Percentiles rank a stretch among this genome's conserved stretches.
Conservation (phyloP, 2,329 filamentous ascomycete genomes). For the Diaporthe australafricana region DNA sequence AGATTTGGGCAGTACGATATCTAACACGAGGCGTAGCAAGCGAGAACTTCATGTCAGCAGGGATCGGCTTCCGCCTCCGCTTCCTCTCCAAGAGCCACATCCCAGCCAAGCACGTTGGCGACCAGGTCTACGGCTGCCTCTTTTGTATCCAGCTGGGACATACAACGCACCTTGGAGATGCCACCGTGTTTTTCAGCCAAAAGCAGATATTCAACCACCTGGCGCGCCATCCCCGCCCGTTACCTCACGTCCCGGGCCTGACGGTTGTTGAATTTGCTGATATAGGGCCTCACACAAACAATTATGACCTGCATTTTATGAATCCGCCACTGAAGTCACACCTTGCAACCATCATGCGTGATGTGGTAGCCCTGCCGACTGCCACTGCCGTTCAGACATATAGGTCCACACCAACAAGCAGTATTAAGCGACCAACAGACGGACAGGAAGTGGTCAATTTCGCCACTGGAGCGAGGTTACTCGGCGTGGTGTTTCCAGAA, state of each 20-base stretch:
- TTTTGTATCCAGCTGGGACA: conserved; percentile 63
- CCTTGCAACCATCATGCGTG: conserved; percentile 53
- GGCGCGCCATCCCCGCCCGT: conserved; percentile 63
- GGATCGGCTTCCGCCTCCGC: conserved; percentile 63
- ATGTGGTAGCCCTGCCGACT: conserved; percentile 56
- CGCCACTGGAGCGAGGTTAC: conserved; percentile 57
- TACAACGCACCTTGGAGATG: conserved; percentile 65
- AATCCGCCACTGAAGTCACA: conserved; percentile 54
- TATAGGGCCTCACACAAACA: conserved; percentile 56
- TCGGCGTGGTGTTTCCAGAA: conserved; percentile 63
- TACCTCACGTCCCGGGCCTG: conserved; percentile 61
- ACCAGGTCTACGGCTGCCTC: conserved; percentile 65
- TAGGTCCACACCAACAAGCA: conserved; percentile 19
- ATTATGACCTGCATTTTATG: conserved; percentile 65
- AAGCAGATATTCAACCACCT: conserved; percentile 65
- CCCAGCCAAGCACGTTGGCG: conserved; percentile 60
- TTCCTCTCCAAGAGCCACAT: conserved; percentile 69
- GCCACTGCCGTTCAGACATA: conserved; percentile 58
- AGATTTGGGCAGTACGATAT: not conserved
- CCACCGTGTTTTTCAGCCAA: conserved; percentile 67
- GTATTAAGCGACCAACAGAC: conserved; percentile 11
- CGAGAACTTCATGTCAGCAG: conserved; percentile 59
- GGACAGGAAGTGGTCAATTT: conserved; percentile 41
- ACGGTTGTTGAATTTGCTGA: conserved; percentile 59
- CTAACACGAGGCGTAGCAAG: conserved; percentile 47